Evolutionary conservation across 768 basidiomycete genomes (phyloP), one percentile per base, ranked within the genome.

Genomic region (Lepiota venenata): DNA sequence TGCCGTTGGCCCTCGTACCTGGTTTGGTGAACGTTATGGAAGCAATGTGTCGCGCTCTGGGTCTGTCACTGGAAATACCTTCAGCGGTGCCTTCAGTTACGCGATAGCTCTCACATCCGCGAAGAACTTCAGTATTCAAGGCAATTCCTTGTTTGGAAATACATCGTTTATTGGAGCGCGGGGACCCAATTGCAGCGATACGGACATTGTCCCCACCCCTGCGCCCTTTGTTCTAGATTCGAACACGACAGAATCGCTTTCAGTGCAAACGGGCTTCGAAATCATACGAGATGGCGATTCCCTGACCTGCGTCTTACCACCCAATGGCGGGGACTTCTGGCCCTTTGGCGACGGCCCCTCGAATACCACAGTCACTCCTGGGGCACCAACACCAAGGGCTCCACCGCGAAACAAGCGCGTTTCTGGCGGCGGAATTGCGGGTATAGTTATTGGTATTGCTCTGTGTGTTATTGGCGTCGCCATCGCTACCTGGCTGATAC

Each of bases 1-100:
- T 45, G 89, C 88, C 25, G 78, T 91, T 14, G 89, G 90, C 8
- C 87, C 90, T 8, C 80, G 80, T 10, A 83, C 81, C 14, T 91
- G 89, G 89, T 90, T 89, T 55, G 85, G 83, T 2, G 69, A 78
- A 58, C 62, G 67, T 48, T 87, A 74, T 58, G 74, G 75, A 20
- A 61, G 61, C 54, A 79, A 78, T 52, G 83, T 84, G 56, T 74
- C 80, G 61, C 79, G 73, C 64, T 71, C 65, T 36, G 88, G 78
- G 5, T 70, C 72, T 4, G 82, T 89, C 18, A 60, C 69, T 15
- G 69, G 79, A 63, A 91, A 91, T 66, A 67, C 65, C 27, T 63
- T 88, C 18, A 77, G 79, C 10, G 86, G 85, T 4, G 85, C 87
- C 8, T 88, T 92, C 61, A 83, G 83, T 52, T 91, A 85, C 60